Percentiles rank a stretch among this genome's conserved stretches.
Conservation (phyloP, 2,329 filamentous ascomycete species). For the Penicillium frequentans region DNA sequence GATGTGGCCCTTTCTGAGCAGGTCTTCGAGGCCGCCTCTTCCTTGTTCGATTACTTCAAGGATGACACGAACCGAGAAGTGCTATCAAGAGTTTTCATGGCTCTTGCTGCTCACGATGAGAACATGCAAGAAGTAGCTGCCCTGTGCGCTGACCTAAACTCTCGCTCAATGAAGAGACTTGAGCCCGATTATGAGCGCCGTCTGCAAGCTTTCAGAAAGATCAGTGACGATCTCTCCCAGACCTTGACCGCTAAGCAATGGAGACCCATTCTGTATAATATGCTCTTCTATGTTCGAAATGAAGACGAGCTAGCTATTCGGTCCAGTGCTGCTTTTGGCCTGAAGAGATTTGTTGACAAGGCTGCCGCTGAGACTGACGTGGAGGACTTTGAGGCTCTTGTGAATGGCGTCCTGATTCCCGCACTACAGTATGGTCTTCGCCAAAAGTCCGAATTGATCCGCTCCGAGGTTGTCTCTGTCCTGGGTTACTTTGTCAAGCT, state of each 20-base stretch:
- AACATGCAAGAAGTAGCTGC: slow-evolving; percentile 63
- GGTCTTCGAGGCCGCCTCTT: slow-evolving; percentile 73
- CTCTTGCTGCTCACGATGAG: slow-evolving; percentile 66
- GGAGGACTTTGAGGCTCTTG: slow-evolving; percentile 56
- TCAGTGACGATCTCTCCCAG: slow-evolving; percentile 63
- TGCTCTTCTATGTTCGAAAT: slow-evolving; percentile 81
- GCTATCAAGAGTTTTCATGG: slow-evolving; percentile 70
- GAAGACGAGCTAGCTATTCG: slow-evolving; percentile 87
- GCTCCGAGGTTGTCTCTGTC: slow-evolving; percentile 76
- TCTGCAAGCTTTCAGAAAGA: slow-evolving; percentile 70
- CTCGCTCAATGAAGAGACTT: slow-evolving; percentile 69
- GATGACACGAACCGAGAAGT: slow-evolving; percentile 74
- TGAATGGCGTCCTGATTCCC: slow-evolving; percentile 68
- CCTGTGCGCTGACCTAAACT: slow-evolving; percentile 78
- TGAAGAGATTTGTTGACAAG: slow-evolving; percentile 75
- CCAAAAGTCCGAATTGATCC: slow-evolving; percentile 78
- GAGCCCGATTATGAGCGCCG: slow-evolving; percentile 86
- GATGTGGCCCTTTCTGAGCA: slow-evolving; percentile 60
- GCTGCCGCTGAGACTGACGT: slow-evolving; percentile 45
- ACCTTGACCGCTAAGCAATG: slow-evolving; percentile 72
- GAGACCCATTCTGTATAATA: slow-evolving; percentile 84
- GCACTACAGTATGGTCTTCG: slow-evolving; percentile 74
- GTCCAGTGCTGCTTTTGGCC: slow-evolving; percentile 74
- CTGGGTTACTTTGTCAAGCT: slow-evolving; percentile 74
- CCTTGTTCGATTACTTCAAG: slow-evolving; percentile 87